Conservation (phyloP, 305 asterid species). For the Fraxinus xanthoxyloides region DNA sequence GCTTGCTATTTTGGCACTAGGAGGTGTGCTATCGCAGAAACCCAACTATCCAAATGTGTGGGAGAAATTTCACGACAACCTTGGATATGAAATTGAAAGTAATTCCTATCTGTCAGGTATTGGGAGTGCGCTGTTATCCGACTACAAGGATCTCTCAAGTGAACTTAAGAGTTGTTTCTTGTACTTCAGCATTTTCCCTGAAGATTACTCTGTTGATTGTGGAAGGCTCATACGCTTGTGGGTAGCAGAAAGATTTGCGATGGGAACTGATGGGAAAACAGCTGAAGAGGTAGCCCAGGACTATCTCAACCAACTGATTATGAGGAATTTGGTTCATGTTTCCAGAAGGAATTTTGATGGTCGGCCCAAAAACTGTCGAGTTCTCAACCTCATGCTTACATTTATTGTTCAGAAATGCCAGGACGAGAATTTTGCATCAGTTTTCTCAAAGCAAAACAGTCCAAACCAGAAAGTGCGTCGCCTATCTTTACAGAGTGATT, state of each 20-base stretch:
- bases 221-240: slow-evolving; percentile 44
- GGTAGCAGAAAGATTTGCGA: slow-evolving; percentile 40
- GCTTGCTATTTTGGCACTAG: slow-evolving; percentile 27
- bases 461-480: slow-evolving; percentile 7
- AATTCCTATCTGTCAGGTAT: slow-evolving; percentile 14
- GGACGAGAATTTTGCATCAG: slow-evolving; percentile 32
- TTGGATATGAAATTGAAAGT: slow-evolving; percentile 17
- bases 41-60: slow-evolving; percentile 12
- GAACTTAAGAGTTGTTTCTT: slow-evolving; percentile 42
- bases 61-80: slow-evolving; percentile 15
- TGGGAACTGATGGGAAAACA: slow-evolving; percentile 7
- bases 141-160: slow-evolving; percentile 38
- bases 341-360: slow-evolving; percentile 33
- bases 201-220: slow-evolving; percentile 32
- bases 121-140: slow-evolving; percentile 15
- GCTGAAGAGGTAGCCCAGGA: slow-evolving; percentile 43
- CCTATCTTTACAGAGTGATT: slow-evolving; percentile 21
- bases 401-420: slow-evolving; percentile 34
- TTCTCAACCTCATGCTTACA: slow-evolving; percentile 19
- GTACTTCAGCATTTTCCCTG: slow-evolving; percentile 36
- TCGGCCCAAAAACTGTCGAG: slow-evolving; percentile 28
- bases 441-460: slow-evolving; percentile 5
- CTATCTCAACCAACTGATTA: slow-evolving; percentile 32
- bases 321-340: slow-evolving; percentile 38
- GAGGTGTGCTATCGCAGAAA: slow-evolving; percentile 18